Base-by-base conservation (phyloP, 2,329 filamentous ascomycete genomes). In the Thermothelomyces thermophilus region DNA sequence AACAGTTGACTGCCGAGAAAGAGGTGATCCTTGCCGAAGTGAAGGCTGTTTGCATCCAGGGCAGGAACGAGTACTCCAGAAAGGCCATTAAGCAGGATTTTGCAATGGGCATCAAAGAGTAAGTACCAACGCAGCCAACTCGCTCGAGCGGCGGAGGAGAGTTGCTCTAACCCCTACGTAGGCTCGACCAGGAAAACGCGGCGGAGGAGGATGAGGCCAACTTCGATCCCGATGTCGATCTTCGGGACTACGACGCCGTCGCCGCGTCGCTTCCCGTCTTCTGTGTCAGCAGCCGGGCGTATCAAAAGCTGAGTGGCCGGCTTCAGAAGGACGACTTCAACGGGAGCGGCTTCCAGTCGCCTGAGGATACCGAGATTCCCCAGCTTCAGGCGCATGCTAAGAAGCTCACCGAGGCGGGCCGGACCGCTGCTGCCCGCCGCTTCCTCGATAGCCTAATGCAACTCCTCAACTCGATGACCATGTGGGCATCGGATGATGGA, bases 261-360 rank as follows among this genome's bases (percentile, higher is more conserved):
- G 79, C 77, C 0, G 63, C 63, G 8, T 70, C 68, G 0, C 67
- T 86, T 0, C 75, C 80, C 0, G 80, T 86, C 1, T 86, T 84
- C 58, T 85, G 81, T 53, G 77, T 85, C 14, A 82, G 77, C 50
- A 78, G 76, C 41, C 68, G 76, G 39, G 80, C 75, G 0, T 86
- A 83, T 47, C 80, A 86, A 56, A 79, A 80, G 57, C 64, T 85
- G n/a, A 68, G 70, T 34, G 78, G 76, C 1, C 70, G 76, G 3
- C 60, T 83, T 8, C 61, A 68, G 46, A 74, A 76, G 37, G 80
- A 85, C 46, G 64, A 68, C 1, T 69, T 79, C 2, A 64, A 70
- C 11, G 40, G 31, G 26, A 48, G 61, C 11, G 80, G 80, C 0
- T 86, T 83, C 59, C 62, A 63, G 1, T 63, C 66, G 3, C 35